Evolutionary conservation across 1,284 basidiomycete species (phyloP), one percentile per base, ranked within the genome.

Genomic region (Neolentinus lepideus): DNA sequence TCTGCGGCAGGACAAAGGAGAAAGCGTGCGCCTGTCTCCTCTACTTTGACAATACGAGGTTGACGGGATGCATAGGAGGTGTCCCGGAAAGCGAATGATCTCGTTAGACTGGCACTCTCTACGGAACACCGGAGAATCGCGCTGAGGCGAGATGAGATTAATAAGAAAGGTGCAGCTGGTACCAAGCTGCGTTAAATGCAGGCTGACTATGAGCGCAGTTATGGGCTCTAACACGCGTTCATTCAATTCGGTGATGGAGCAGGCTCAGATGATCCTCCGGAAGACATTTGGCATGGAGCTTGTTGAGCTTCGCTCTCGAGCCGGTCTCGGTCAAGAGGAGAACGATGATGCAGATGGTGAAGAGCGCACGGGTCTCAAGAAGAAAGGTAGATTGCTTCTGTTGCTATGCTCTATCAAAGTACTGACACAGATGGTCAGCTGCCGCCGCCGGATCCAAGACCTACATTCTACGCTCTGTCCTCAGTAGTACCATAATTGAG

Each of bases 21-120:
- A 24, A 25, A 51, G 33, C 8, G 14, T 51, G n/a, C 22, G 50
- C 19, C 26, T 14, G 24, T 16, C 14, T 38, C 14, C 27, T 9
- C 50, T 35, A 52, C 38, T 21, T 53, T 6, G 33, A n/a, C 9
- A 31, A 47, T 21, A 31, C 9, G 19, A 16, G 54, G 21, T 25
- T 35, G 25, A 33, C 16, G 51, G 26, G 19, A 9, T 25, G 26
- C n/a, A 14, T 56, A 90, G 86, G 80, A 83, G 24, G 56, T 82
- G 2, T 71, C 72, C 9, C 75, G 80, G 53, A 84, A 80, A 65
- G 84, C 84, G 0, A 73, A 77, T 53, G 81, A 83, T 55, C 77
- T 92, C 27, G 86, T 86, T 6, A 78, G 89, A 8, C 74, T 91
- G 8, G 88, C 88, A 2, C 72, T 92, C 33, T 91, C 90, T 64